Percentiles rank a stretch among this genome's conserved stretches.
Conservation (phyloP, 345 rosid species). For the Draba incana region DNA sequence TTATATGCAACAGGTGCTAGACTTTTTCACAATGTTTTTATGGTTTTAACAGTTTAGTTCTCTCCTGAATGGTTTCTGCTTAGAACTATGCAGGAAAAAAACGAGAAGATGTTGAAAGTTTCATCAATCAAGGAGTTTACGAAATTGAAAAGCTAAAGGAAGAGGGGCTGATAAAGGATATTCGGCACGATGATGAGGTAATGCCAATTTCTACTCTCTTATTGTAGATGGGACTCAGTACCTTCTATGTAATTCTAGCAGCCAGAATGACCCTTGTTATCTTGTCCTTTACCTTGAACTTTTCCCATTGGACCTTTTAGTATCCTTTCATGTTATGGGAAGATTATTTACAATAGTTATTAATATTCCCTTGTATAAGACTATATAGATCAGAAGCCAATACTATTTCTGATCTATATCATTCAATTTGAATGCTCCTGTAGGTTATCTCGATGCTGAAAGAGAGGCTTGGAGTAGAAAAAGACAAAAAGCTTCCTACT, state of each 20-base stretch:
- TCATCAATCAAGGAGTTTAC: conserved; percentile 87
- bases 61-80: conserved; percentile 38
- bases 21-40: conserved; percentile 30
- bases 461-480: conserved; percentile 75
- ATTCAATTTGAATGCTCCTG: conserved; percentile 35
- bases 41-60: conserved; percentile 30
- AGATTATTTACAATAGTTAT: neutral
- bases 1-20: conserved; percentile 82
- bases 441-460: conserved; percentile 85
- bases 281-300: conserved; percentile 3
- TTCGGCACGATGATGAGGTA: conserved; percentile 92
- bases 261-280: conserved; percentile 8
- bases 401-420: conserved; percentile 9
- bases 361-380: neutral
- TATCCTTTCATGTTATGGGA: conserved; percentile 14
- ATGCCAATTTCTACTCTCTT: neutral
- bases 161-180: conserved; percentile 81
- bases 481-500: conserved; percentile 70
- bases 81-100: conserved; percentile 66
- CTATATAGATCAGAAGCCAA: too few relatives aligned
- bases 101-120: conserved; percentile 77
- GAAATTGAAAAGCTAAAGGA: conserved; percentile 83
- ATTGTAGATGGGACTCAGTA: conserved; percentile 10
- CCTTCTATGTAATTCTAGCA: neutral
- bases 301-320: conserved; percentile 17